These are phyloP conservation scores for Starmerella asiatica DNA, from an alignment of 805 yeast genomes.

Conservation along the genomic window DNA sequence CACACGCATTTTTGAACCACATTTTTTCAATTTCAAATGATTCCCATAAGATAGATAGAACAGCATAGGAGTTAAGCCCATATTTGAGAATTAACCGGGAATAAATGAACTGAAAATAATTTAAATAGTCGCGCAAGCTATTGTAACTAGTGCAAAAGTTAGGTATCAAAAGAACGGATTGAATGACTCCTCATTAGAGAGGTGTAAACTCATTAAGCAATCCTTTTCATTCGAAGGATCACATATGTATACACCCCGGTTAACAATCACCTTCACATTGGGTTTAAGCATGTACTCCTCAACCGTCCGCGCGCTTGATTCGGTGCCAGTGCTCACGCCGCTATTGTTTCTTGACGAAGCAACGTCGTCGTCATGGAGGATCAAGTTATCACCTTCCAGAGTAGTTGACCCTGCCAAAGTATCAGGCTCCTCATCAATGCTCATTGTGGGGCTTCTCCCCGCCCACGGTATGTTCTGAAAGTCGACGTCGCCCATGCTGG, in stretches of 20 bases:
- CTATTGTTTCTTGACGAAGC: background rate
- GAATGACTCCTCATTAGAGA: constrained; percentile 16
- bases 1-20: no score
- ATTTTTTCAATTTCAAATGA: no score
- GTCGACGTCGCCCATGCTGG: no score
- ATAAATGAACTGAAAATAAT: no score
- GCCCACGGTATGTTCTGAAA: no score
- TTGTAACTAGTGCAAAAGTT: no score
- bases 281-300: constrained; percentile 5
- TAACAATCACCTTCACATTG: constrained; percentile 12
- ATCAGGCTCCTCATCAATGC: background rate
- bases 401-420: background rate
- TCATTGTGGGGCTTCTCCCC: no score
- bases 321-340: background rate
- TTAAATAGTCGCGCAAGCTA: no score
- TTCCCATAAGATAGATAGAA: no score
- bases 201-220: background rate
- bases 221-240: constrained; percentile 9
- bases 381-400: background rate
- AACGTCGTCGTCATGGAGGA: background rate
- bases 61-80: no score
- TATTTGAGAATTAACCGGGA: no score
- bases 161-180: no score
- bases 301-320: background rate
- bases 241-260: constrained; percentile 20